Conservation (phyloP, 75 land plant species). For the Sequoiadendron giganteum region DNA sequence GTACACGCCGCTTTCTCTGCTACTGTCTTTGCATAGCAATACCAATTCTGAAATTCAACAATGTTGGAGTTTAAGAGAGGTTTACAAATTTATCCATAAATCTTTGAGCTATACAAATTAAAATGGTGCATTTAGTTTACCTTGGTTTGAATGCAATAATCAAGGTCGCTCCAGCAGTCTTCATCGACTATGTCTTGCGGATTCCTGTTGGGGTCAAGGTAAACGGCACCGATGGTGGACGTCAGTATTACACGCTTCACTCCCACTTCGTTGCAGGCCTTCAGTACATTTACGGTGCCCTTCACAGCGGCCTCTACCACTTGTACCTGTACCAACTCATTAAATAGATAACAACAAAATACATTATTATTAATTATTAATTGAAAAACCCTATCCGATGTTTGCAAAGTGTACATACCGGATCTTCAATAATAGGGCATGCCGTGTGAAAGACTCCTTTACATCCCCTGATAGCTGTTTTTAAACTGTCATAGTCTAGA, state of each 20-base stretch:
- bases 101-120: background rate
- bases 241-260: conserved; percentile 51
- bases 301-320: conserved; percentile 40
- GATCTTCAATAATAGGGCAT: background rate
- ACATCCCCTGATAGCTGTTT: background rate
- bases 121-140: background rate
- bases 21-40: conserved; percentile 47
- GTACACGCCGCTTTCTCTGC: conserved; percentile 29
- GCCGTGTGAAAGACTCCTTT: background rate
- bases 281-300: conserved; percentile 41
- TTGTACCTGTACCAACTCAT: background rate
- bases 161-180: too few species aligned
- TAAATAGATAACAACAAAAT: too few species aligned
- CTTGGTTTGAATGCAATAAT: too few species aligned
- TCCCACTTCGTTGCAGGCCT: conserved; percentile 9
- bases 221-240: conserved; percentile 44
- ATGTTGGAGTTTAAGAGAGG: too few species aligned
- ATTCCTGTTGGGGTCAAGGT: background rate
- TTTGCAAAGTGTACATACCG: too few species aligned
- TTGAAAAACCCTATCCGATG: too few species aligned
- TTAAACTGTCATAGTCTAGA: background rate
- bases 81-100: too few species aligned
- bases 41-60: too few species aligned
- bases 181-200: too few species aligned
- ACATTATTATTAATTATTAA: too few species aligned